Base-by-base conservation (phyloP, 768 basidiomycete species). In the Hemileccinum rubropunctum region DNA sequence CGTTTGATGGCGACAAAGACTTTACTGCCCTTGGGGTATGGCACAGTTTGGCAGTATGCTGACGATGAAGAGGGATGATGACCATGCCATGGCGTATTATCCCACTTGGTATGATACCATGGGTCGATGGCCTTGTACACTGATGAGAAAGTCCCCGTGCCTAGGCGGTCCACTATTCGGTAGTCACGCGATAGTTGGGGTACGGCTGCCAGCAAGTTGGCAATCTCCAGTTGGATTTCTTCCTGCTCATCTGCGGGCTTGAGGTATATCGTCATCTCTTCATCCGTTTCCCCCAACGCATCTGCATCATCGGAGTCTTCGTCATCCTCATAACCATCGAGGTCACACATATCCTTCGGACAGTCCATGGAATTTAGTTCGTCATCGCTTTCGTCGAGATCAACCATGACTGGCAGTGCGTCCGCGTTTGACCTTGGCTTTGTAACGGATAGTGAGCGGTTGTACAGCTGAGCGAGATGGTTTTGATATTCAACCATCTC, bases 71-170 rank as follows among this genome's bases (percentile, higher is more conserved):
- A 69, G 1, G 81, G 78, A 59, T 88, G 86, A 40, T 71, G 67
- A 1, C 86, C 86, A 28, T 81, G 81, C 90, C 90, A 92, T 12
- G 81, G 74, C 5, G 67, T 57, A 59, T 92, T 91, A 65, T 89
- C 79, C 84, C 83, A 91, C 45, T 88, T 86, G 42, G 77, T 71
- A 58, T 91, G 81, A 60, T 88, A 81, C 50, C 77, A 70, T 14
- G 88, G 60, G 67, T 99, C 97, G 55, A 95, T 68, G 0, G 95
- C 97, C 61, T 98, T 97, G 78, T 98, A 99, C n/a, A 99, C 97
- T 10, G 94, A 94, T 0, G 95, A 98, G 71, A 99, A 99, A 1
- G 95, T 99, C 14, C 95, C 95, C 47, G 95, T 98, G 13, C 97
- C 97, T 1, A 99, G 79, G 1, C 95, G 81, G 71, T 98, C 95